phyloP scores from a whole-genome alignment of 2,329 filamentous ascomycete species.

The Penicillium sclerotiorum region DNA sequence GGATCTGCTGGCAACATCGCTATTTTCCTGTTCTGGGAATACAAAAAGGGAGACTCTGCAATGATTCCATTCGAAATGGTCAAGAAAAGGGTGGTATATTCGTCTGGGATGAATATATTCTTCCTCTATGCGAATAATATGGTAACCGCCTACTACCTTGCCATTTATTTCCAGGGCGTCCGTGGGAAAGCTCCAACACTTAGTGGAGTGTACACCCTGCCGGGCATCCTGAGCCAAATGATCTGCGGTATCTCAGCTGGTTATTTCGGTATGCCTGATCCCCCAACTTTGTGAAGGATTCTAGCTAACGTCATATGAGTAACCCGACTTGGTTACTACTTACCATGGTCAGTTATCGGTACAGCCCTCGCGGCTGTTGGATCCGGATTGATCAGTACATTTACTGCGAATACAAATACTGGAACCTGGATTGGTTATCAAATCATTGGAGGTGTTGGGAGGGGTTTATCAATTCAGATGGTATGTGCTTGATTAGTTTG shows the following conservation, averaged over 20 bases:
- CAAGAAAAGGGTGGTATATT: neutral
- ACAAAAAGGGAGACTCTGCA: conserved; percentile 38
- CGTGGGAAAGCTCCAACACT: conserved; percentile 24
- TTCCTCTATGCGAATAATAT: conserved; percentile 39
- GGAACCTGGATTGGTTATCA: conserved; percentile 1
- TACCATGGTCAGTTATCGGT: neutral
- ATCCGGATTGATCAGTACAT: neutral
- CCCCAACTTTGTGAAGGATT: neutral
- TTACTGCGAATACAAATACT: neutral
- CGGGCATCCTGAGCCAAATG: conserved; percentile 10
- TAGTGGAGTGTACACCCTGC: conserved; percentile 27
- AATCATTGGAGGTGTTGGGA: neutral
- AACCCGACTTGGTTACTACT: neutral
- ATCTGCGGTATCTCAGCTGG: conserved; percentile 8
- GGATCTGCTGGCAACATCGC: conserved; percentile 41
- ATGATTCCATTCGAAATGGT: neutral
- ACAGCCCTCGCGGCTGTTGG: neutral
- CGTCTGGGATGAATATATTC: conserved; percentile 34
- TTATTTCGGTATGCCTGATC: conserved; percentile 7
- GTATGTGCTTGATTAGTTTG: neutral
- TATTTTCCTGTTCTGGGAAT: conserved; percentile 42
- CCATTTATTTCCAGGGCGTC: conserved; percentile 53
- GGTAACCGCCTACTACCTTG: conserved; percentile 40
- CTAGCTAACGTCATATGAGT: neutral
- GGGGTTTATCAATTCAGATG: neutral